Conservation (phyloP, 2,329 filamentous ascomycete species). For the Geosmithia putterillii region DNA sequence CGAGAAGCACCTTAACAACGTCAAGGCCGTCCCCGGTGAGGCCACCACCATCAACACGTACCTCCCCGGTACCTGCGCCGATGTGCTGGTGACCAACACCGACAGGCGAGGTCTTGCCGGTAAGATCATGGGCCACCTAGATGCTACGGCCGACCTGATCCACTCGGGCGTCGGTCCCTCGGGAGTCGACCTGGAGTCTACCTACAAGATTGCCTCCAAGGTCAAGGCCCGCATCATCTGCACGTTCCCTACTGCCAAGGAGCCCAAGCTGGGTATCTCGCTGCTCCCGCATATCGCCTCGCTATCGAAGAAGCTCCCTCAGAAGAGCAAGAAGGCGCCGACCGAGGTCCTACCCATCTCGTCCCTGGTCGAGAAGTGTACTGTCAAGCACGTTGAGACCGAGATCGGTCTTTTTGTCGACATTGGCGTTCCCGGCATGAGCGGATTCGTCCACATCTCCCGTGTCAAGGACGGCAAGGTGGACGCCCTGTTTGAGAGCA, state of each 20-base stretch:
- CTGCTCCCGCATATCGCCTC: conserved; percentile 72
- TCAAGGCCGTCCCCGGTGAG: conserved; percentile 53
- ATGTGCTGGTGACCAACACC: conserved; percentile 70
- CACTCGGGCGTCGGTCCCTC: conserved; percentile 70
- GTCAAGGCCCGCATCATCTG: conserved; percentile 79
- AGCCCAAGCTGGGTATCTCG: conserved; percentile 78
- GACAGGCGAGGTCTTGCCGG: conserved; percentile 66
- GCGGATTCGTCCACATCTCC: conserved; percentile 93
- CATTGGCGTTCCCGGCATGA: conserved; percentile 48
- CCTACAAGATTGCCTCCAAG: conserved; percentile 75
- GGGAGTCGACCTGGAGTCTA: conserved; percentile 57
- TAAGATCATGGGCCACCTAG: conserved; percentile 84
- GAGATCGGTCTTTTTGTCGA: conserved; percentile 73
- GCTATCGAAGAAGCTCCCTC: conserved; percentile 35
- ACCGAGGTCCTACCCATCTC: conserved; percentile 56
- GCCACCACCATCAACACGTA: conserved; percentile 84
- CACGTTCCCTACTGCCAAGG: conserved; percentile 68
- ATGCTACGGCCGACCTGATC: conserved; percentile 80
- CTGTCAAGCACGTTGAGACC: conserved; percentile 66
- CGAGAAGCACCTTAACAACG: conserved; percentile 53
- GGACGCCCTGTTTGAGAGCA: conserved; percentile 64
- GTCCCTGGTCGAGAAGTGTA: conserved; percentile 63
- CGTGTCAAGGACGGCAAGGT: conserved; percentile 82
- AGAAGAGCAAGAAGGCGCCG: conserved; percentile 31
- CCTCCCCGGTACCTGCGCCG: conserved; percentile 81